Percentiles rank a stretch among this genome's conserved stretches.
Evolutionary conservation across 805 yeast species (phyloP).

Genomic region (Hanseniaspora guilliermondii): DNA sequence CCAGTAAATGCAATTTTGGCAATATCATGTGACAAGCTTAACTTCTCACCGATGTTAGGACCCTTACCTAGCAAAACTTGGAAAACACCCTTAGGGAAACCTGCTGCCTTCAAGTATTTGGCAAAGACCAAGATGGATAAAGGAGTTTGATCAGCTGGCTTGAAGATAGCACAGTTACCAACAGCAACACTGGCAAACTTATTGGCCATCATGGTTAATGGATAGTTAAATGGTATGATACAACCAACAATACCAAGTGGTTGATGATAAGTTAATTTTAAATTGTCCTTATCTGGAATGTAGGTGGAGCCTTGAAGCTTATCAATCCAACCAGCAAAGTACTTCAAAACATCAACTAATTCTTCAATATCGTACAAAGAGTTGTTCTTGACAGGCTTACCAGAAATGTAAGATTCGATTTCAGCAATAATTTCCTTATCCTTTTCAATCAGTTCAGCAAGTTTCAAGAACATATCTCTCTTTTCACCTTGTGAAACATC

Average conservation of each 20-base stretch:
- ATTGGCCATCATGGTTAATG: slow-evolving; percentile 40
- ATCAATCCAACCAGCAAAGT: slow-evolving; percentile 68
- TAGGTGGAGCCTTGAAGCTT: slow-evolving; percentile 52
- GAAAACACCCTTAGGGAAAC: slow-evolving; percentile 41
- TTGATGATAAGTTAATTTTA: slow-evolving; percentile 42
- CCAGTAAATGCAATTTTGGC: slow-evolving; percentile 47
- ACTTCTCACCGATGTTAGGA: slow-evolving; percentile 34
- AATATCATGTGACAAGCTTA: slow-evolving; percentile 35
- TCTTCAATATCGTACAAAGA: slow-evolving; percentile 50
- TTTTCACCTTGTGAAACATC: slow-evolving; percentile 35
- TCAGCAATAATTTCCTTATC: slow-evolving; percentile 41
- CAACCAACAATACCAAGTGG: slow-evolving; percentile 44
- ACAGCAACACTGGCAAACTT: slow-evolving; percentile 38
- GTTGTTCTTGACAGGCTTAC: slow-evolving; percentile 42
- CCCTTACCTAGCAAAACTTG: slow-evolving; percentile 38
- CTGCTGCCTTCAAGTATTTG: slow-evolving; percentile 33
- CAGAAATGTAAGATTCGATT: slow-evolving; percentile 48
- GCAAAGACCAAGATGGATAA: slow-evolving; percentile 35
- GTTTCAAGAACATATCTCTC: slow-evolving; percentile 35
- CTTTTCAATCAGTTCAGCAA: slow-evolving; percentile 39
- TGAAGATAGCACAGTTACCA: slow-evolving; percentile 37
- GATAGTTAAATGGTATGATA: slow-evolving; percentile 43
- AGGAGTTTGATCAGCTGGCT: slow-evolving; percentile 41
- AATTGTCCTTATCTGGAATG: slow-evolving; percentile 45
- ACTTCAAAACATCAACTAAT: slow-evolving; percentile 43